Percentiles rank a stretch among this genome's conserved stretches.
phyloP scores from a whole-genome alignment of 2,329 filamentous ascomycete genomes.

The Lithohypha guttulata region DNA sequence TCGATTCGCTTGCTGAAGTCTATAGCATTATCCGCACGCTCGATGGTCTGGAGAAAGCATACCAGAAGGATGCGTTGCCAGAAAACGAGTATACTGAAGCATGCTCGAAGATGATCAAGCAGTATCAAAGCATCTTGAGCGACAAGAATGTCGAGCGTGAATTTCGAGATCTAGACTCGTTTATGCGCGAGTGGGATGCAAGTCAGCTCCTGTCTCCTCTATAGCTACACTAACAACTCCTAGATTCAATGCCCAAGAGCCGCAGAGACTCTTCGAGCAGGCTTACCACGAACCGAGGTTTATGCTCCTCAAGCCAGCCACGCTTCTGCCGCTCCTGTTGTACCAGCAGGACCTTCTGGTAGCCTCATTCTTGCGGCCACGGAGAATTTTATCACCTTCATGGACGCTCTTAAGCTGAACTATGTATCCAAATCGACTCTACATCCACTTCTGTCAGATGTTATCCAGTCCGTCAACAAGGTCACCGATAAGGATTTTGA shows the following conservation, averaged over 20 bases:
- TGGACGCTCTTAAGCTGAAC: slow-evolving; percentile 87
- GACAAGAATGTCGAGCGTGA: slow-evolving; percentile 83
- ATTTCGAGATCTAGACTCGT: slow-evolving; percentile 79
- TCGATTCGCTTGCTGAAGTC: slow-evolving; percentile 91
- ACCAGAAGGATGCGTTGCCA: slow-evolving; percentile 85
- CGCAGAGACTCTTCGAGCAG: slow-evolving; percentile 82
- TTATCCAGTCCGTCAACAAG: slow-evolving; percentile 94
- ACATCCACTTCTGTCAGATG: slow-evolving; percentile 88
- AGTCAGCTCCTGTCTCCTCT: slow-evolving; percentile 25
- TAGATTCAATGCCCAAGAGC: slow-evolving; percentile 91
- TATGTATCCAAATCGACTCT: slow-evolving; percentile 89
- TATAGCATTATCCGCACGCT: slow-evolving; percentile 96
- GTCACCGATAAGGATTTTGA: slow-evolving; percentile 94
- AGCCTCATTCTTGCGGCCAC: slow-evolving; percentile 77
- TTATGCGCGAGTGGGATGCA: slow-evolving; percentile 88
- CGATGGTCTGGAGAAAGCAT: slow-evolving; percentile 91
- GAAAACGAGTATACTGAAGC: slow-evolving; percentile 94
- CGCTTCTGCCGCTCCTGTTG: slow-evolving; percentile 7
- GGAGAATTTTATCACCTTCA: slow-evolving; percentile 96
- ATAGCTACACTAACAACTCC: slow-evolving; percentile 8
- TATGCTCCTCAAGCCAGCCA: slow-evolving; percentile 22
- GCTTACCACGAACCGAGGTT: slow-evolving; percentile 60
- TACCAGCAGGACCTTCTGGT: slow-evolving; percentile 38
- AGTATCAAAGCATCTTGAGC: slow-evolving; percentile 88
- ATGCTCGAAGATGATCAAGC: slow-evolving; percentile 83